Evolutionary conservation across 2,329 filamentous ascomycete genomes (phyloP), one percentile per base, ranked within the genome.

Genomic region (Phyllosticta citribraziliensis): DNA sequence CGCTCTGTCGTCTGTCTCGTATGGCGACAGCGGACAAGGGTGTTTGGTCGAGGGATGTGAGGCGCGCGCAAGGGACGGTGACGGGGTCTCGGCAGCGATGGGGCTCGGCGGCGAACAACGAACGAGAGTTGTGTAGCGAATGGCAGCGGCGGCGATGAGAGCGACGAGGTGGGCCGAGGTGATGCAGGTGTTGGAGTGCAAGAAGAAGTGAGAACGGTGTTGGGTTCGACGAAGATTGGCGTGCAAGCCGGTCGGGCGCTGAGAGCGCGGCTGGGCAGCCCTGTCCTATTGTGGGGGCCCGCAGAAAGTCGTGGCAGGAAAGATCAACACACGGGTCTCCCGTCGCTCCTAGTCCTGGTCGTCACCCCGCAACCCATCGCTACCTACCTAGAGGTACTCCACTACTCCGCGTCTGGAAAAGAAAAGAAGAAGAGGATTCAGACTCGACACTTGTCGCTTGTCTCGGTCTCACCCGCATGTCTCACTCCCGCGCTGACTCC

Each of bases 51-150:
- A 52, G 12, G 53, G 47, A 10, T 14, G 52, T 22, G 35, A 20
- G 52, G 50, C 35, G 58, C 58, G 57, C 58, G 58, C 24, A 60
- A 53, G 20, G 52, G 50, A 40, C 35, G 58, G 30, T 2, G 17
- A 33, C 47, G 24, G 40, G 47, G 47, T n/a, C 17, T 19, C 40
- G 25, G 25, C 40, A 40, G 52, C 17, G 33, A 27, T 11, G 11
- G 11, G 14, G 33, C 33, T 40, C 33, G 57, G 50, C 52, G 25
- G 52, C 14, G 30, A 10, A 22, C 58, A 52, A 53, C 51, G 24
- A 51, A 60, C 17, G 33, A 17, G 11, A 11, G 5, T 11, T 14
- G 33, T 40, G 33, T 40, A 40, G 33, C 33, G 33, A 40, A 12
- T 40, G 33, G 11, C 11, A 12, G 33, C 33, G 6, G 27, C 27